Conservation (phyloP, 441 rosid genomes). For the Flueggea neowawraea region DNA sequence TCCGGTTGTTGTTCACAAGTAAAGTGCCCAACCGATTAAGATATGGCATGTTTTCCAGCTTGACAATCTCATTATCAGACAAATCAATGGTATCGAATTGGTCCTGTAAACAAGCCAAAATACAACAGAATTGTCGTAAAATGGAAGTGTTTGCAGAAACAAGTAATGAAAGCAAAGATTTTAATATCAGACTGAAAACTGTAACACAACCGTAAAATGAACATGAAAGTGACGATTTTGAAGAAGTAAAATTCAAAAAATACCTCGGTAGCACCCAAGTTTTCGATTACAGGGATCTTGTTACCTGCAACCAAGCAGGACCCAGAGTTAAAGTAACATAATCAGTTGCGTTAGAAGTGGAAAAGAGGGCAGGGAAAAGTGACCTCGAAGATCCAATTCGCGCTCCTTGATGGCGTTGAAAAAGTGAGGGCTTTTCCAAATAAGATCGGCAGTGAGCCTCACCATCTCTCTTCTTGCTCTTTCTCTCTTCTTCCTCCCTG, state of each 20-base stretch:
- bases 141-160: too few species aligned
- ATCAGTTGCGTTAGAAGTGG: too few species aligned
- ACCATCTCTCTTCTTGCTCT: conserved; percentile 46
- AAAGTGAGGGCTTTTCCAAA: conserved; percentile 97
- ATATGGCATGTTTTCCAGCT: conserved; percentile 89
- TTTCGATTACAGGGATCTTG: conserved; percentile 95
- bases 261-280: conserved; percentile 98
- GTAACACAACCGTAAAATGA: too few species aligned
- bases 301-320: conserved; percentile 43
- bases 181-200: too few species aligned
- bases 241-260: conserved; percentile 4
- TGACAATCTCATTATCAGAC: conserved; percentile 98
- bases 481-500: too few species aligned
- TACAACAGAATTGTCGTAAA: neutral
- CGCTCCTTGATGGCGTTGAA: conserved; percentile 96
- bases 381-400: conserved; percentile 97
- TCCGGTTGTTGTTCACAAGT: conserved; percentile 83
- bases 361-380: neutral
- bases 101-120: conserved; percentile 48
- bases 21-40: conserved; percentile 91
- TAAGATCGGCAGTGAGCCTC: conserved; percentile 92
- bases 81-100: conserved; percentile 97
- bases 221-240: too few species aligned
- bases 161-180: too few species aligned
- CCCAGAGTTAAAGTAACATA: neutral